A percentile compares a stretch with the other conserved stretches of the same genome.
Conservation (phyloP, 306 rosid genomes). For the Quercus engelmannii region DNA sequence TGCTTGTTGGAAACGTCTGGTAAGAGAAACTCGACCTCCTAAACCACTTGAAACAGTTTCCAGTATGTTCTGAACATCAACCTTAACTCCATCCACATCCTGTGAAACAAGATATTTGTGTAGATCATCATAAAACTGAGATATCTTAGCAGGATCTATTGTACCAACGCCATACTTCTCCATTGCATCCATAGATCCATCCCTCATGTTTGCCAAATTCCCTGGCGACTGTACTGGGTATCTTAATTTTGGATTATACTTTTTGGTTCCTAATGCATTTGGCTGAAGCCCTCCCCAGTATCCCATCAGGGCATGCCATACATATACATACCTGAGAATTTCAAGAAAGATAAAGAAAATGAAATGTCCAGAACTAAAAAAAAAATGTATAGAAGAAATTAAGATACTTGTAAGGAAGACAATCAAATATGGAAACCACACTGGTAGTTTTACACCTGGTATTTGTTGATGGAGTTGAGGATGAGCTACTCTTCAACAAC, state of each 20-base stretch:
- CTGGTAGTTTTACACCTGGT: background rate
- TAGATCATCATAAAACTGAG: constrained; percentile 36
- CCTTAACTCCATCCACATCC: constrained; percentile 41
- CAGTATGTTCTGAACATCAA: constrained; percentile 41
- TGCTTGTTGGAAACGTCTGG: constrained; percentile 35
- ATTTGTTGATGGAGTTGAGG: background rate
- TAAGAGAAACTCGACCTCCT: constrained; percentile 40
- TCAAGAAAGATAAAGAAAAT: background rate
- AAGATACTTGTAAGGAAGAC: background rate
- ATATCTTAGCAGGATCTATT: constrained; percentile 31
- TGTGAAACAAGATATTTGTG: constrained; percentile 39
- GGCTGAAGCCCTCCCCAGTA: constrained; percentile 43
- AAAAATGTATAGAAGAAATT: background rate
- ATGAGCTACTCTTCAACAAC: background rate
- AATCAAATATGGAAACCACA: background rate
- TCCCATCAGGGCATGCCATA: constrained; percentile 43
- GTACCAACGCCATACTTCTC: constrained; percentile 32
- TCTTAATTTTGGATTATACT: constrained; percentile 25
- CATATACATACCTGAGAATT: constrained; percentile 35
- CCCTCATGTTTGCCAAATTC: constrained; percentile 38
- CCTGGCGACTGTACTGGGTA: constrained; percentile 40
- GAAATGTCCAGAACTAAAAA: background rate
- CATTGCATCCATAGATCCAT: constrained; percentile 36
- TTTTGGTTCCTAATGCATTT: constrained; percentile 31
- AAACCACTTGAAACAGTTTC: constrained; percentile 28